Evolutionary conservation across 202 grass and related monocot genomes (phyloP).

Genomic region (Dendrocalamus latiflorus): DNA sequence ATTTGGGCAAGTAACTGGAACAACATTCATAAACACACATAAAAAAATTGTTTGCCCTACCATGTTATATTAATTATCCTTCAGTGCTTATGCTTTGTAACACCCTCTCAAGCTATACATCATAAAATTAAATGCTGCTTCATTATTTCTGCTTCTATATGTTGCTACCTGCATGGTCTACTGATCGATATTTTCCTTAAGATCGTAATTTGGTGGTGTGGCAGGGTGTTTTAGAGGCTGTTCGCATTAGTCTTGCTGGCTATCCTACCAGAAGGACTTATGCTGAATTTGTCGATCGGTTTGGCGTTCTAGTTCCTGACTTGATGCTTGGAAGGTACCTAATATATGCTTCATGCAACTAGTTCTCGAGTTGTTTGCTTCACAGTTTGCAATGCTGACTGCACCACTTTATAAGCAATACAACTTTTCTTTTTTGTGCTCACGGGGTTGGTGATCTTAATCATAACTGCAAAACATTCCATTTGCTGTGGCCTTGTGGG

Average conservation of each 20-base stretch:
- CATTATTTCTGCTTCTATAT: conserved; percentile 15
- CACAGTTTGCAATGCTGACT: background rate
- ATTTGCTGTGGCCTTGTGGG: background rate
- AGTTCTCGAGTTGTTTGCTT: conserved; percentile 16
- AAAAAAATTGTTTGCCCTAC: background rate
- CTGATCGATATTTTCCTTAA: background rate
- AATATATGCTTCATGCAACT: conserved; percentile 13
- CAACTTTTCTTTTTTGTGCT: background rate
- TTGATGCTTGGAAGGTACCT: conserved; percentile 68
- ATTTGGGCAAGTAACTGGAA: background rate
- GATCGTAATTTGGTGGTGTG: conserved; percentile 27
- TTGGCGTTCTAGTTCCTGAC: conserved; percentile 78
- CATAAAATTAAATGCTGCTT: background rate
- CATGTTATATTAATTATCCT: background rate
- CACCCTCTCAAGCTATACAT: background rate
- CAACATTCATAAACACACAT: background rate
- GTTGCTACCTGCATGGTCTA: conserved; percentile 2
- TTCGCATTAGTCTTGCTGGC: conserved; percentile 98
- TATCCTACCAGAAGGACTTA: conserved; percentile 97
- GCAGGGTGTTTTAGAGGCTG: conserved; percentile 97
- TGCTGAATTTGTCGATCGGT: conserved; percentile 94
- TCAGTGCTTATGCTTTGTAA: background rate
- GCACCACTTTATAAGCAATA: background rate
- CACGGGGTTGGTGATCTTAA: background rate
- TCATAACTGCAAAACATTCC: background rate